Percentiles rank a stretch among this genome's conserved stretches.
These are phyloP conservation scores for Phialocephala subalpina DNA, from an alignment of 2,329 filamentous ascomycete genomes.

Conservation along the genomic window DNA sequence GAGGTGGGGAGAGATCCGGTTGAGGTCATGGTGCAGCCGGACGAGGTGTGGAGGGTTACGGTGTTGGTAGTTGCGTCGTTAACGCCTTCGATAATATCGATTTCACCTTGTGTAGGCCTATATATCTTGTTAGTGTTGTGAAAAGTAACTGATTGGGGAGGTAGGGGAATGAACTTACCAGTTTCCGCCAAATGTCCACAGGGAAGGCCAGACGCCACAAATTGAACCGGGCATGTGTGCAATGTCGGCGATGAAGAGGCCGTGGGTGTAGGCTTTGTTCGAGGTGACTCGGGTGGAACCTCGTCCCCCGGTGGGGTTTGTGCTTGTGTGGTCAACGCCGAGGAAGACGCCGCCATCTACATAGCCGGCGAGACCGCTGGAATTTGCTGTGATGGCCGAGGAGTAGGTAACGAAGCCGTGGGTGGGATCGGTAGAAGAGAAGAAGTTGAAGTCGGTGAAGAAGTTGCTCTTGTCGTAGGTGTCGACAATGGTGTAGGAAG, in stretches of 20 bases:
- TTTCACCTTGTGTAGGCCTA: constrained; percentile 73
- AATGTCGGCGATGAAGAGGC: constrained; percentile 65
- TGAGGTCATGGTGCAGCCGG: constrained; percentile 65
- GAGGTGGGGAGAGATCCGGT: constrained; percentile 55
- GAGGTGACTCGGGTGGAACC: constrained; percentile 72
- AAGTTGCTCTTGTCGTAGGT: constrained; percentile 54
- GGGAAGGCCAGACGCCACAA: constrained; percentile 69
- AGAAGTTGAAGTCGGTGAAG: constrained; percentile 62
- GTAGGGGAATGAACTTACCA: constrained; percentile 50
- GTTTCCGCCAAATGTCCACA: constrained; percentile 60
- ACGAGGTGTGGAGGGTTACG: constrained; percentile 73
- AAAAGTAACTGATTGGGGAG: too few species aligned
- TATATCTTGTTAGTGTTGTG: too few species aligned
- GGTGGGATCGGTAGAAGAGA: constrained; percentile 70
- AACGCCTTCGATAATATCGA: constrained; percentile 83
- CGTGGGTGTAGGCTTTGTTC: constrained; percentile 60
- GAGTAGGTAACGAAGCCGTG: constrained; percentile 76
- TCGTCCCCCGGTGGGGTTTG: constrained; percentile 65
- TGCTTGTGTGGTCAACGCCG: constrained; percentile 70
- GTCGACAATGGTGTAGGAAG: constrained; percentile 50
- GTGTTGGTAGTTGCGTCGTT: constrained; percentile 66
- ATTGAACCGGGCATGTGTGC: constrained; percentile 64
- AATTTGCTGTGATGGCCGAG: constrained; percentile 60
- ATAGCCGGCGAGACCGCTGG: constrained; percentile 54
- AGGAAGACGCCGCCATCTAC: constrained; percentile 66